Conservation (phyloP, 2,329 filamentous ascomycete species). For the Penicillium vulpinum region DNA sequence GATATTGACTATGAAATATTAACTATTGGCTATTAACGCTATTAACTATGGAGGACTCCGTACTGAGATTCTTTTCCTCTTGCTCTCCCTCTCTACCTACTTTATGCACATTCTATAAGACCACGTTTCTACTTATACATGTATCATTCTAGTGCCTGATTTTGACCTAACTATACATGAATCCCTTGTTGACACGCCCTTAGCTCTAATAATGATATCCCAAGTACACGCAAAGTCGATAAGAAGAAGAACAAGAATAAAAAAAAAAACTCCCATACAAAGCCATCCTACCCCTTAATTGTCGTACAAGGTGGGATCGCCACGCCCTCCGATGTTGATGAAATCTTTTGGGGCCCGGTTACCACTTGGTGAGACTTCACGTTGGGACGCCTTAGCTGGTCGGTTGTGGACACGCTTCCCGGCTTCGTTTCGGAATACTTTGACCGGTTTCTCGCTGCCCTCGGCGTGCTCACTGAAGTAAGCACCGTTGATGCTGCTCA, state of each 20-base stretch:
- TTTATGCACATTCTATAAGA: too few relatives aligned
- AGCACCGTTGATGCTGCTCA: slow-evolving; percentile 79
- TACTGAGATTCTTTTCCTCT: too few relatives aligned
- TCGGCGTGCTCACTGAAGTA: slow-evolving; percentile 60
- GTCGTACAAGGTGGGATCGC: slow-evolving; percentile 75
- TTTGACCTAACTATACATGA: not conserved
- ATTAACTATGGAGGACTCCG: too few relatives aligned
- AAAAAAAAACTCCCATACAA: not conserved
- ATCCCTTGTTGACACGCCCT: not conserved
- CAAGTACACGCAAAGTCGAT: not conserved
- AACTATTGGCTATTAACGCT: too few relatives aligned
- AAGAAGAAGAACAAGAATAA: slow-evolving; percentile 4
- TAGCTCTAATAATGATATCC: not conserved
- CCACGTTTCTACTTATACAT: too few relatives aligned
- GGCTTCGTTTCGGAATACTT: slow-evolving; percentile 72
- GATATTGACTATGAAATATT: too few relatives aligned
- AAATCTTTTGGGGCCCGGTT: slow-evolving; percentile 73
- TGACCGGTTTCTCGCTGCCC: slow-evolving; percentile 61
- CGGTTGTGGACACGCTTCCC: slow-evolving; percentile 49
- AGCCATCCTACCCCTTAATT: slow-evolving; percentile 37
- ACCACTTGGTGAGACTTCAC: slow-evolving; percentile 66
- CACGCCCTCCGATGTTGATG: slow-evolving; percentile 79
- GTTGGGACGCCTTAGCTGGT: slow-evolving; percentile 32
- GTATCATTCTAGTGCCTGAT: not conserved
- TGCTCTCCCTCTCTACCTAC: too few relatives aligned